These are phyloP conservation scores for Thalassiosira mediterranea DNA, from an alignment of 352 stramenopile species.

Conservation along the genomic window DNA sequence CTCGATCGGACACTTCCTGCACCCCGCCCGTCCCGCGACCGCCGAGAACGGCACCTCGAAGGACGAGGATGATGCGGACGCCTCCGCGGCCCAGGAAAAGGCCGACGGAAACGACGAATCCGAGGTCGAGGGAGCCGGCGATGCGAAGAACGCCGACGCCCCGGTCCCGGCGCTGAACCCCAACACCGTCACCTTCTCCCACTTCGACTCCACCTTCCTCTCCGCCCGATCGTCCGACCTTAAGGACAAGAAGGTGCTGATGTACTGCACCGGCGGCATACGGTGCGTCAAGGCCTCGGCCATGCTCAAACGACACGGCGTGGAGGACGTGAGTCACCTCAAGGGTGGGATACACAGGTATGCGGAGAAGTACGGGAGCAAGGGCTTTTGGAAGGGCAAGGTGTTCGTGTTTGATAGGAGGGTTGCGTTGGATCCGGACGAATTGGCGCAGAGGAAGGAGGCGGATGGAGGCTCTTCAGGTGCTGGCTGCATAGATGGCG, in stretches of 20 bases:
- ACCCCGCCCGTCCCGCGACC: conserved; percentile 19
- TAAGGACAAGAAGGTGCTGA: conserved; percentile 80
- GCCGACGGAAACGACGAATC: not conserved
- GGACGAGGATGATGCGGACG: not conserved
- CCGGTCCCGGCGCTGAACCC: conserved; percentile 65
- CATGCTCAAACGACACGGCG: conserved; percentile 74
- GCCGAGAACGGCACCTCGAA: not conserved
- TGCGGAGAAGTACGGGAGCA: conserved; percentile 79
- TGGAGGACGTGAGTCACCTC: conserved; percentile 79
- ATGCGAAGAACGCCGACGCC: conserved; percentile 2
- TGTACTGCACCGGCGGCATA: conserved; percentile 83
- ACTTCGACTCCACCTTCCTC: conserved; percentile 77
- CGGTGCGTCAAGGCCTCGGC: conserved; percentile 79
- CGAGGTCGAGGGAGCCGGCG: not conserved
- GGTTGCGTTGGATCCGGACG: conserved; percentile 65
- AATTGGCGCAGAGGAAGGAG: conserved; percentile 12
- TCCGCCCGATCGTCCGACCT: conserved; percentile 58
- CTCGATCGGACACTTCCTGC: conserved; percentile 77
- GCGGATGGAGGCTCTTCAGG: not conserved
- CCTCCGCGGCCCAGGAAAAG: conserved; percentile 7
- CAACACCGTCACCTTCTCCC: conserved; percentile 76
- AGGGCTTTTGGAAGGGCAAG: conserved; percentile 82
- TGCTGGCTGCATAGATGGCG: not conserved
- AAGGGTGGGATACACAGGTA: conserved; percentile 85
- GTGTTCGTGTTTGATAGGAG: conserved; percentile 87